A percentile compares a stretch with the other conserved stretches of the same genome.
phyloP scores from a whole-genome alignment of 345 rosid species.

The Salix brachista region DNA sequence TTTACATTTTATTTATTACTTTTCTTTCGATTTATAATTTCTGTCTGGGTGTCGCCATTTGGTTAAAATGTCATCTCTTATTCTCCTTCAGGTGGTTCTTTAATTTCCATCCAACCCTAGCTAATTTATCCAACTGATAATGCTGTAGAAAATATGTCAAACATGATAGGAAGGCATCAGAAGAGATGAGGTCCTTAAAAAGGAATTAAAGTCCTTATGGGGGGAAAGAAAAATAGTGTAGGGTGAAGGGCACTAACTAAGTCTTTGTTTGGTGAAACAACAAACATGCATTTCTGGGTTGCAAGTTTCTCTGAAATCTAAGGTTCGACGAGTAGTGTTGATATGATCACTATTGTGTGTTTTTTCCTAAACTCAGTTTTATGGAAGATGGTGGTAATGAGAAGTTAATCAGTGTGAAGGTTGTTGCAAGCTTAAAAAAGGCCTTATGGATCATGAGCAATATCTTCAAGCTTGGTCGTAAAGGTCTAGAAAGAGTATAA shows the following conservation, averaged over 20 bases:
- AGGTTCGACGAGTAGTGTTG: neutral
- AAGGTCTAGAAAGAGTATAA: too few species aligned
- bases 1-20: neutral
- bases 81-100: neutral
- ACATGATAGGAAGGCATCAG: slow-evolving; percentile 2
- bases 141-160: slow-evolving; percentile 15
- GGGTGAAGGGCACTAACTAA: neutral
- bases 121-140: neutral
- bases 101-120: neutral
- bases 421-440: too few species aligned
- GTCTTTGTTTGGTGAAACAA: neutral
- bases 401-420: too few species aligned
- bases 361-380: too few species aligned
- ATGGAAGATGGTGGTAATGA: too few species aligned
- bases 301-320: neutral
- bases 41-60: neutral
- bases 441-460: too few species aligned
- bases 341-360: too few species aligned
- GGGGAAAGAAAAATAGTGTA: neutral
- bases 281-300: neutral
- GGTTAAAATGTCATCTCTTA: neutral
- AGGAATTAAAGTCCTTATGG: neutral
- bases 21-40: neutral
- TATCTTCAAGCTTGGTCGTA: too few species aligned
- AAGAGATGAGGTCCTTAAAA: slow-evolving; percentile 5